Evolutionary conservation across 2,329 filamentous ascomycete species (phyloP), one percentile per base, ranked within the genome.

Genomic region (Biscogniauxia sp.): DNA sequence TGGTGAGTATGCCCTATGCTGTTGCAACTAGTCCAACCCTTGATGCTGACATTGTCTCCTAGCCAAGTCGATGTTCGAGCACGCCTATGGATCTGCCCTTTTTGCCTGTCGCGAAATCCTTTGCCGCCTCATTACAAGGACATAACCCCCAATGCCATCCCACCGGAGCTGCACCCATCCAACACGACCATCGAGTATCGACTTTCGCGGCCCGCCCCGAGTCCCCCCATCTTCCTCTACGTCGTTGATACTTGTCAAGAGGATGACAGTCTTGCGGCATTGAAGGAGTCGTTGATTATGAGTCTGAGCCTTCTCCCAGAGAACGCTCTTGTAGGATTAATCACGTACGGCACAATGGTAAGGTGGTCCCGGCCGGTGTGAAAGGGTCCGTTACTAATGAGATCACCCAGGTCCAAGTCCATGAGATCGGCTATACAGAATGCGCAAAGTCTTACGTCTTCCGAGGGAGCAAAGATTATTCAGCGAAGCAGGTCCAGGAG

Each of bases 391-490:
- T 55, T 49, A 37, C 64, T 73, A 58, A 76, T 65, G 45, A 20
- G 59, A 71, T 51, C 66, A 53, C 20, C 15, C 68, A 93, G 90
- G 88, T 92, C 32, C 93, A 97, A 85, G 92, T 99, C 19, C 95
- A 99, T 75, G 95, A 99, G 78, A 92, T 99, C 68, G 95, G 95
- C 58, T 99, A 99, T 74, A 93, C 91, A 58, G 95, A 98, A 78
- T 99, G 95, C 77, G 92, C 95, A 66, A 99, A 98, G 79, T 97
- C 94, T 5, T 99, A 97, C 72, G 95, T 99, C 51, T 99, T 99
- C 84, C 88, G 94, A 59, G 95, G 95, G 49, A 97, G 88, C 82
- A 99, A 98, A 81, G 95, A 99, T 72, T 99, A 99, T 76, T 85
- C 88, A n/a, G 91, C 93, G 57, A 98, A 98, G 80, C 93, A 98